phyloP scores from a whole-genome alignment of 192 early-diverging fungal species.

The Tieghemiomyces parasiticus region DNA sequence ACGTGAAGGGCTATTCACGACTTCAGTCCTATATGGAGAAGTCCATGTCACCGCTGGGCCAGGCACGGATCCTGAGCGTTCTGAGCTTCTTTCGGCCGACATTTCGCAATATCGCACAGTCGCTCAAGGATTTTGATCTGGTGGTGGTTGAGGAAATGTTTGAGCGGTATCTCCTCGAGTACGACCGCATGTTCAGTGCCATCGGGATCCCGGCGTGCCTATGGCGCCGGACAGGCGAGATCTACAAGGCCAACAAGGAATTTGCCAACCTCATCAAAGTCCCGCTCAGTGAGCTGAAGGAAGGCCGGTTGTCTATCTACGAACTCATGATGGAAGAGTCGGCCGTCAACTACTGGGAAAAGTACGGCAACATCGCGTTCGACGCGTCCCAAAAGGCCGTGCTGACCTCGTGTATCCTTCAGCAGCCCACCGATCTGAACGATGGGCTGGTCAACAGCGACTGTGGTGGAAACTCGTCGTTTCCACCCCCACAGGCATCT shows the following conservation, averaged over 20 bases:
- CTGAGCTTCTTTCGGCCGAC: conserved; percentile 79
- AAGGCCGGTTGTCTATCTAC: conserved; percentile 49
- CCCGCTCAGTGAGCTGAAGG: conserved; percentile 64
- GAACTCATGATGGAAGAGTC: conserved; percentile 82
- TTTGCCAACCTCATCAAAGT: conserved; percentile 81
- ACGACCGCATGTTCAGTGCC: conserved; percentile 85
- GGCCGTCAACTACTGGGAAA: conserved; percentile 97
- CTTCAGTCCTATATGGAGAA: conserved; percentile 85
- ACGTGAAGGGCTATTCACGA: conserved; percentile 77
- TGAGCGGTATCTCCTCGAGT: conserved; percentile 86
- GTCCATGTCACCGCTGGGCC: conserved; percentile 52
- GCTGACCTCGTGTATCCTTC: conserved; percentile 76
- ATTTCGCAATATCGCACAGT: conserved; percentile 75
- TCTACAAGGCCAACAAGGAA: conserved; percentile 91
- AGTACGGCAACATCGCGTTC: conserved; percentile 96
- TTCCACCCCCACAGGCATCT: not conserved
- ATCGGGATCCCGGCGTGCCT: conserved; percentile 93
- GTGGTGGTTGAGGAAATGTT: conserved; percentile 92
- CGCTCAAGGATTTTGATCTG: conserved; percentile 84
- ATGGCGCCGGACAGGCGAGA: conserved; percentile 93
- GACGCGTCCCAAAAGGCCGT: conserved; percentile 94
- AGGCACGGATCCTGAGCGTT: conserved; percentile 71
- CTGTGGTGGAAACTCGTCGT: no score
- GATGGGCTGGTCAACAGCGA: no score
- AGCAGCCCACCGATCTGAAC: conserved; percentile 2